Evolutionary conservation across 306 rosid species (phyloP).

Genomic region (Quercus alba): DNA sequence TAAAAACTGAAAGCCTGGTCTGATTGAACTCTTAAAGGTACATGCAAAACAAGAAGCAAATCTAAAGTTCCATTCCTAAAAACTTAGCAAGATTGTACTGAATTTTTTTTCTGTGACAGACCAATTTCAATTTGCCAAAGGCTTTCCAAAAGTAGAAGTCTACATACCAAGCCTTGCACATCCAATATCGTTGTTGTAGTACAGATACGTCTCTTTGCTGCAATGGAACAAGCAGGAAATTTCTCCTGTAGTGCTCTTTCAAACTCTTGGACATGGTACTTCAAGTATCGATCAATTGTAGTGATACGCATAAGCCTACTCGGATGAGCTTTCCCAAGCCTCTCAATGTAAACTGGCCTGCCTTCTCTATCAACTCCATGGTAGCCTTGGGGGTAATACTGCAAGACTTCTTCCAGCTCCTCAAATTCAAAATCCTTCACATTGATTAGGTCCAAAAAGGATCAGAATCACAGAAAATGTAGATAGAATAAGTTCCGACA

Average conservation of each 20-base stretch:
- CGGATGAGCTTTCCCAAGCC: slow-evolving; percentile 96
- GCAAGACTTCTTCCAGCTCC: slow-evolving; percentile 91
- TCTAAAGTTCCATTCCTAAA: neutral
- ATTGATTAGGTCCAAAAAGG: slow-evolving; percentile 10
- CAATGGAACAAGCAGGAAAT: slow-evolving; percentile 95
- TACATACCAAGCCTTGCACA: slow-evolving; percentile 94
- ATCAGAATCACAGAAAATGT: slow-evolving; percentile 26
- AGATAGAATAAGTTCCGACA: neutral
- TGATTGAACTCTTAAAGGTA: neutral
- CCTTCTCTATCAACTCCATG: slow-evolving; percentile 98
- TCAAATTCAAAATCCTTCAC: slow-evolving; percentile 82
- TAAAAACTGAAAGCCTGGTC: neutral
- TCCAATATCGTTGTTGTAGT: slow-evolving; percentile 91
- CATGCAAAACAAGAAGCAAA: neutral
- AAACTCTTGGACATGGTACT: slow-evolving; percentile 94
- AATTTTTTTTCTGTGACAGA: neutral
- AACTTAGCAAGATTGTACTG: neutral
- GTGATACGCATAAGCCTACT: slow-evolving; percentile 79
- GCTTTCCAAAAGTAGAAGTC: slow-evolving; percentile 9
- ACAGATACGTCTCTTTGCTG: slow-evolving; percentile 74
- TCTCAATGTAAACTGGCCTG: slow-evolving; percentile 93
- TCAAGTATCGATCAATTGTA: slow-evolving; percentile 79
- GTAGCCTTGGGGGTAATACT: slow-evolving; percentile 95
- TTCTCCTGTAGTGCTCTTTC: slow-evolving; percentile 85
- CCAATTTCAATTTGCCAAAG: neutral